A percentile compares a stretch with the other conserved stretches of the same genome.
Conservation (phyloP, 2,329 filamentous ascomycete species). For the Penicillium sp. region DNA sequence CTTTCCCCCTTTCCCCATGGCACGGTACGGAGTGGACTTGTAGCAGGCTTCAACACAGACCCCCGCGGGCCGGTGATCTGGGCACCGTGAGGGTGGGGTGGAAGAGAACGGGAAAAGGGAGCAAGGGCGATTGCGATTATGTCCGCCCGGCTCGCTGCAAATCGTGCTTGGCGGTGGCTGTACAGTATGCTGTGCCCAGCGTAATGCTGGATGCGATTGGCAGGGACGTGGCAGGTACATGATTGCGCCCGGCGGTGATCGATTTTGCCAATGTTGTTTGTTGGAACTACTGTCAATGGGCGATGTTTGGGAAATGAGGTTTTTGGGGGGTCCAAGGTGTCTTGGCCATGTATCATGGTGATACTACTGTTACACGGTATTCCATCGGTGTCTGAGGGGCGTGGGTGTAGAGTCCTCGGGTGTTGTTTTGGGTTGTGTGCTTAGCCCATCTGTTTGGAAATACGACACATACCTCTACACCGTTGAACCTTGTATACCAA, state of each 20-base stretch:
- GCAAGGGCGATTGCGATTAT: conserved; percentile 14
- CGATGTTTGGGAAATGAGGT: background rate
- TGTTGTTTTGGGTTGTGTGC: background rate
- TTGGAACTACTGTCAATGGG: background rate
- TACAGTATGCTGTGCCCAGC: background rate
- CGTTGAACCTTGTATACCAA: too few species aligned
- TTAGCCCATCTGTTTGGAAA: background rate
- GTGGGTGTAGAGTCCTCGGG: background rate
- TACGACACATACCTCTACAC: background rate
- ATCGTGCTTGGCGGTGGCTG: conserved; percentile 19
- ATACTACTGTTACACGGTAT: too few species aligned
- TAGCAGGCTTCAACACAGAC: background rate
- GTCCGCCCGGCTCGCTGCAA: conserved; percentile 4
- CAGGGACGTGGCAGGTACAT: background rate
- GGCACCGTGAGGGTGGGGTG: conserved; percentile 12
- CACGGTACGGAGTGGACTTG: background rate
- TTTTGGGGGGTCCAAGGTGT: background rate
- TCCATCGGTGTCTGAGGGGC: background rate
- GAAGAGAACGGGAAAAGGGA: conserved; percentile 1
- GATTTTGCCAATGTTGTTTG: background rate
- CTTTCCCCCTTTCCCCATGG: conserved; percentile 7
- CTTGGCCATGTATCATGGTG: background rate
- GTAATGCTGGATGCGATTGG: background rate
- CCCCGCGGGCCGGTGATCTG: background rate
- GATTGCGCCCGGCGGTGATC: background rate